A percentile compares a stretch with the other conserved stretches of the same genome.
phyloP scores from a whole-genome alignment of 306 rosid species.

The Fagus sylvatica region DNA sequence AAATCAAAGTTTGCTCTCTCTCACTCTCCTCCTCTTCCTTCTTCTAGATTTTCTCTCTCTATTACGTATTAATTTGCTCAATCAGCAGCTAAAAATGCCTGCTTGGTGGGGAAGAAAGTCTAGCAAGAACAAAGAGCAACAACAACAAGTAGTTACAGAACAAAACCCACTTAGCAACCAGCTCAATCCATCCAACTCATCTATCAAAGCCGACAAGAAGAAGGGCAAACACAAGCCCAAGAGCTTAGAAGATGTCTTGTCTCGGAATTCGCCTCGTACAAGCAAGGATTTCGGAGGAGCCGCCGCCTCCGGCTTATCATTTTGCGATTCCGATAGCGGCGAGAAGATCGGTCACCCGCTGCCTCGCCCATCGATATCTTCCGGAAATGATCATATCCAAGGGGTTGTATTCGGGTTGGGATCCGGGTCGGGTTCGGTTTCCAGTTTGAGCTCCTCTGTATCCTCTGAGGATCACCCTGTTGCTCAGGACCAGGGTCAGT shows the following conservation, averaged over 20 bases:
- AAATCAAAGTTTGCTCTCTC: slow-evolving; percentile 24
- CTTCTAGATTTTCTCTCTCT: not conserved
- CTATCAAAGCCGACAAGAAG: slow-evolving; percentile 22
- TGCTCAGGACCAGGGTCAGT: slow-evolving; percentile 42
- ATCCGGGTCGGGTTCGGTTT: slow-evolving; percentile 62
- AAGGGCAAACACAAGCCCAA: slow-evolving; percentile 33
- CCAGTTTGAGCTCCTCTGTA: slow-evolving; percentile 75
- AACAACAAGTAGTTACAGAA: slow-evolving; percentile 22
- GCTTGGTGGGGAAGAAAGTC: slow-evolving; percentile 84
- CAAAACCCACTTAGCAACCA: slow-evolving; percentile 22
- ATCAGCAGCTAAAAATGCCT: slow-evolving; percentile 53
- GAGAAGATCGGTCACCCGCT: slow-evolving; percentile 54
- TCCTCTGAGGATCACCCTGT: slow-evolving; percentile 67
- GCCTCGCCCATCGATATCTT: slow-evolving; percentile 64
- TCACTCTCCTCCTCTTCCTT: not conserved
- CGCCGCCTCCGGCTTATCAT: slow-evolving; percentile 40
- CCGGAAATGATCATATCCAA: slow-evolving; percentile 44
- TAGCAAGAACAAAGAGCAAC: slow-evolving; percentile 60
- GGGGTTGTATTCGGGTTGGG: slow-evolving; percentile 34
- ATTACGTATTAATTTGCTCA: not conserved
- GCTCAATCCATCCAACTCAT: slow-evolving; percentile 43
- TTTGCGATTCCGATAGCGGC: slow-evolving; percentile 56
- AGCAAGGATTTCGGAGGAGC: slow-evolving; percentile 45
- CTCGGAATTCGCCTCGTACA: slow-evolving; percentile 55
- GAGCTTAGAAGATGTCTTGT: slow-evolving; percentile 64